These are phyloP conservation scores for Colletotrichum salicis DNA, from an alignment of 2,329 filamentous ascomycete genomes.

Conservation along the genomic window DNA sequence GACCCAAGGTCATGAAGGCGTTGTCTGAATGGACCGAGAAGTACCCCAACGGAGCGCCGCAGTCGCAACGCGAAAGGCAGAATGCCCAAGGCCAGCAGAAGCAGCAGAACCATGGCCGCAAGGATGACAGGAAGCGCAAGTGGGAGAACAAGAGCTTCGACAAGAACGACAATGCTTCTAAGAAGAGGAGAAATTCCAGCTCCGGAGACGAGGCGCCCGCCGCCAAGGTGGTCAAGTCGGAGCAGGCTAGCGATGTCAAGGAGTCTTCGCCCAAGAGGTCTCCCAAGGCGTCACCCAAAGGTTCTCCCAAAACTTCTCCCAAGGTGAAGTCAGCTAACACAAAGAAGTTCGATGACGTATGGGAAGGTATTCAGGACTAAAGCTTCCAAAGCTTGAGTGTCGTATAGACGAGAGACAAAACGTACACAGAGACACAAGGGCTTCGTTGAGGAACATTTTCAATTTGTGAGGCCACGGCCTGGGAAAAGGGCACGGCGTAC, in stretches of 20 bases:
- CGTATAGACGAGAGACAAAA: not conserved
- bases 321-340: conserved; percentile 25
- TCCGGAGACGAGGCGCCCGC: conserved; percentile 32
- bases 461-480: not conserved
- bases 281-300: conserved; percentile 20
- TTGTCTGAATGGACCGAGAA: conserved; percentile 53
- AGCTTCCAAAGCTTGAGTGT: conserved; percentile 12
- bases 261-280: conserved; percentile 15
- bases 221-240: conserved; percentile 20
- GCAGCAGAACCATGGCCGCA: conserved; percentile 26
- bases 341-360: conserved; percentile 4
- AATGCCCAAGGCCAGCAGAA: conserved; percentile 22
- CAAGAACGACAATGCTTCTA: conserved; percentile 15
- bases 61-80: conserved; percentile 35
- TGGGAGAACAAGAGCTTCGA: conserved; percentile 17
- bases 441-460: not conserved
- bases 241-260: conserved; percentile 2
- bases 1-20: conserved; percentile 71
- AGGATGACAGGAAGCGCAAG: conserved; percentile 36
- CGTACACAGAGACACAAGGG: not conserved
- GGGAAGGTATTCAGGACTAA: not conserved
- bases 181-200: conserved; percentile 35
- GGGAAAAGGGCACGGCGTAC: conserved; percentile 24
- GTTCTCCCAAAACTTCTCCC: conserved; percentile 11
- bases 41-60: conserved; percentile 39